These are phyloP conservation scores for Blastocystis hominis DNA, from an alignment of 352 stramenopile species.

Conservation along the genomic window DNA sequence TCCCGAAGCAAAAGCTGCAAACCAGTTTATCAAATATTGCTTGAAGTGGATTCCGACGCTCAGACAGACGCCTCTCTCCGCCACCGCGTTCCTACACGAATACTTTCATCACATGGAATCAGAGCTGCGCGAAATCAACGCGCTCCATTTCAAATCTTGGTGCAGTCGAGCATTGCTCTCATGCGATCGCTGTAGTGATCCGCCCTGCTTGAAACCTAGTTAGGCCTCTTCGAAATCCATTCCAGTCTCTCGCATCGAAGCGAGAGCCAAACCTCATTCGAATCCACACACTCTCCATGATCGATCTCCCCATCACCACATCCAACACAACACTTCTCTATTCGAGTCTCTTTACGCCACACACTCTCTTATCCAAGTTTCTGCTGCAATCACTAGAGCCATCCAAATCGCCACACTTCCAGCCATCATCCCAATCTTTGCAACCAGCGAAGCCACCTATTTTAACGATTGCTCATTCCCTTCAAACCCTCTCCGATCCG, in stretches of 20 bases:
- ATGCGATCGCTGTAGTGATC: background rate
- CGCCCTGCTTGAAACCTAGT: background rate
- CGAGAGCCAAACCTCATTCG: background rate
- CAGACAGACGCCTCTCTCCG: background rate
- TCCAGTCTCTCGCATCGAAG: background rate
- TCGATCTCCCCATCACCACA: background rate
- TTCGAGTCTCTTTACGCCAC: background rate
- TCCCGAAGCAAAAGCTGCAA: background rate
- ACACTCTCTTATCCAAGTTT: background rate
- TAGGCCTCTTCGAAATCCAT: background rate
- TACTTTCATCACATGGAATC: background rate
- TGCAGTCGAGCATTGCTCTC: background rate
- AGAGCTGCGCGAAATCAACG: background rate
- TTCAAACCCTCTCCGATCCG: background rate
- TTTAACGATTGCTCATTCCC: background rate
- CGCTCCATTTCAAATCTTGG: background rate
- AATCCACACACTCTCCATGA: background rate
- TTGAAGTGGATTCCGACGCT: constrained; percentile 24
- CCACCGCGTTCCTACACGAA: background rate
- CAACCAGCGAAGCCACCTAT: background rate
- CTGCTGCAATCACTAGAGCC: too few species aligned
- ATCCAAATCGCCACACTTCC: too few species aligned
- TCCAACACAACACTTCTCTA: background rate
- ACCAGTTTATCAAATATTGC: background rate
- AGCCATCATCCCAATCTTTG: too few species aligned